These are phyloP conservation scores for Glonium stellatum DNA, from an alignment of 495 filamentous ascomycete genomes.

Conservation along the genomic window DNA sequence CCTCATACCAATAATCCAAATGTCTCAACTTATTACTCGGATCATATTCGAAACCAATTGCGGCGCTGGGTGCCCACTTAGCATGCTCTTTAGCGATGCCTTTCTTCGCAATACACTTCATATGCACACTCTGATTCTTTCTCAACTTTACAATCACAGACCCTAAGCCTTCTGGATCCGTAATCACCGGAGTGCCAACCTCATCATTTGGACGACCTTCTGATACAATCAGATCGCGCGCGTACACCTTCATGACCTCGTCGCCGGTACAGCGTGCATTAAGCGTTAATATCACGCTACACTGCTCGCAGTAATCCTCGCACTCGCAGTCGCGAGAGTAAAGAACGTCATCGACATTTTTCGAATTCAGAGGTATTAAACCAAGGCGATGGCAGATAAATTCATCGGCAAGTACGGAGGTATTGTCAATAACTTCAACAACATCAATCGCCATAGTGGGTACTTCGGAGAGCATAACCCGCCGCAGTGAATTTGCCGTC, in stretches of 20 bases:
- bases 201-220: constrained; percentile 58
- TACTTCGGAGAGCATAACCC: constrained; percentile 87
- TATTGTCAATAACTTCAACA: constrained; percentile 88
- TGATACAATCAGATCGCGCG: constrained; percentile 69
- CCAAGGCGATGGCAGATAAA: constrained; percentile 91
- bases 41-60: constrained; percentile 96
- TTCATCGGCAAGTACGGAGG: constrained; percentile 89
- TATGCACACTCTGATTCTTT: constrained; percentile 76
- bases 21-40: constrained; percentile 89
- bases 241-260: constrained; percentile 84
- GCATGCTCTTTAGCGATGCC: constrained; percentile 98
- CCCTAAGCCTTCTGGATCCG: constrained; percentile 70
- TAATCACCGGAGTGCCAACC: constrained; percentile 80
- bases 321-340: constrained; percentile 97
- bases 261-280: constrained; percentile 74
- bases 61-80: constrained; percentile 88
- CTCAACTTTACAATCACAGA: constrained; percentile 81
- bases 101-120: constrained; percentile 93
- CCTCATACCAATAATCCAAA: constrained; percentile 88
- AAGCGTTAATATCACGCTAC: constrained; percentile 74
- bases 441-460: constrained; percentile 93
- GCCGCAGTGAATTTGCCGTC: constrained; percentile 91
- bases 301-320: constrained; percentile 84
- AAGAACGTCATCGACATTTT: constrained; percentile 73
- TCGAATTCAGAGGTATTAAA: constrained; percentile 78